phyloP scores from a whole-genome alignment of 306 rosid genomes.

The Sechiopsis laciniata region DNA sequence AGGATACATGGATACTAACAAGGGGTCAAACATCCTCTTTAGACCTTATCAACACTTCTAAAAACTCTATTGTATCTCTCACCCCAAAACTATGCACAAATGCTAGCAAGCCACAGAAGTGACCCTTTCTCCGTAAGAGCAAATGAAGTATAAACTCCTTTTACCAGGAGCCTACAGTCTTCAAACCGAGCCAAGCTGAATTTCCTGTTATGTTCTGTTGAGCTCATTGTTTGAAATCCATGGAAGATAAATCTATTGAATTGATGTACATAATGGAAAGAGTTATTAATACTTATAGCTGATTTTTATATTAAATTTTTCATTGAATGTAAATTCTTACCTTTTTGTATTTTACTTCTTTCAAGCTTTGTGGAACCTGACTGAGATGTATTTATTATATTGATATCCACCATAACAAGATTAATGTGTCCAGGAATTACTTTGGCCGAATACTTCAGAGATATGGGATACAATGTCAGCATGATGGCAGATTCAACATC shows the following conservation, averaged over 20 bases:
- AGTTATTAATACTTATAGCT: background rate
- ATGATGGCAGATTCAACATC: constrained; percentile 99
- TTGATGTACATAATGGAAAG: background rate
- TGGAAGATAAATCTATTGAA: background rate
- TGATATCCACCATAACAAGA: constrained; percentile 13
- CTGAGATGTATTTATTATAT: background rate
- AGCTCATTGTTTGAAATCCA: constrained; percentile 4
- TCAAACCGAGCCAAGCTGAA: background rate
- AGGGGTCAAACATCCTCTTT: background rate
- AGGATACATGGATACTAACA: background rate
- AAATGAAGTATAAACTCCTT: background rate
- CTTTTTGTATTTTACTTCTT: background rate
- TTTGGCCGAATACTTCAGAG: constrained; percentile 96
- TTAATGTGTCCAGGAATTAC: constrained; percentile 70
- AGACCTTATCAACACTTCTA: too few species aligned
- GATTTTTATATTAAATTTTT: background rate
- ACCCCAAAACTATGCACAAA: background rate
- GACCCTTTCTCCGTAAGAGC: background rate
- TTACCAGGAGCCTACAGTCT: background rate
- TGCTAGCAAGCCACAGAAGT: background rate
- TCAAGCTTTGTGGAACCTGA: background rate
- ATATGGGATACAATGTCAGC: constrained; percentile 99
- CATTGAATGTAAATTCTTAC: background rate
- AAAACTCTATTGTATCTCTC: background rate
- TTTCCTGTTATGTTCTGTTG: background rate